A percentile compares a stretch with the other conserved stretches of the same genome.
These are phyloP conservation scores for Glycine soja DNA, from an alignment of 306 rosid genomes.

Conservation along the genomic window DNA sequence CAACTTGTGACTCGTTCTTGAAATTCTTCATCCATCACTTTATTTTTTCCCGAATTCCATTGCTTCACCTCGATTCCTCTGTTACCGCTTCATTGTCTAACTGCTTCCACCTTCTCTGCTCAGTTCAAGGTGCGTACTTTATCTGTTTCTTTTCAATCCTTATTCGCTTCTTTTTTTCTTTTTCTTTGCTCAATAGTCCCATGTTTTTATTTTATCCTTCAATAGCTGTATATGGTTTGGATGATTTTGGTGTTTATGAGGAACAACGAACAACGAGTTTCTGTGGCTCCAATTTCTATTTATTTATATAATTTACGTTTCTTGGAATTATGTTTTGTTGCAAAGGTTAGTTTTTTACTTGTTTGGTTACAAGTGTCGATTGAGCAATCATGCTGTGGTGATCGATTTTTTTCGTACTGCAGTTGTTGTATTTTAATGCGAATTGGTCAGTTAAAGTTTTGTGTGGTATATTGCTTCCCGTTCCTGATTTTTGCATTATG, in stretches of 20 bases:
- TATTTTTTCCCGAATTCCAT: slow-evolving; percentile 25
- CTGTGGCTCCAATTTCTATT: neutral
- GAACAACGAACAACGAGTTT: slow-evolving; percentile 3
- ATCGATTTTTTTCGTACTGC: slow-evolving; percentile 27
- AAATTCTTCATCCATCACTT: slow-evolving; percentile 40
- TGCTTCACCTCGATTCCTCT: slow-evolving; percentile 36
- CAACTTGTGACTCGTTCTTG: neutral
- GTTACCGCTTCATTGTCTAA: slow-evolving; percentile 22
- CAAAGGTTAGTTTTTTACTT: slow-evolving; percentile 36
- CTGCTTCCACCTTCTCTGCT: slow-evolving; percentile 38
- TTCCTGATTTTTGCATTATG: neutral
- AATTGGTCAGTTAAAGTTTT: slow-evolving; percentile 9
- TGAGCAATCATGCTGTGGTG: neutral
- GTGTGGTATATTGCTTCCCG: neutral
- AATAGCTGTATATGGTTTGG: neutral
- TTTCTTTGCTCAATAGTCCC: slow-evolving; percentile 6
- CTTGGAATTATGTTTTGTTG: slow-evolving; percentile 24
- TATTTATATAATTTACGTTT: neutral
- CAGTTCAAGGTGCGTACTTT: slow-evolving; percentile 61
- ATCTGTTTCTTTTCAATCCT: slow-evolving; percentile 5
- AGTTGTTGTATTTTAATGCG: slow-evolving; percentile 2
- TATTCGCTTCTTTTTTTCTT: too few relatives aligned
- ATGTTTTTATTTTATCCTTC: slow-evolving; percentile 10
- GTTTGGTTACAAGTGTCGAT: neutral
- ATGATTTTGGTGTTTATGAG: slow-evolving; percentile 3